Percentiles rank a stretch among this genome's conserved stretches.
Evolutionary conservation across 2,329 filamentous ascomycete species (phyloP).

Genomic region (Botrytis galanthina): DNA sequence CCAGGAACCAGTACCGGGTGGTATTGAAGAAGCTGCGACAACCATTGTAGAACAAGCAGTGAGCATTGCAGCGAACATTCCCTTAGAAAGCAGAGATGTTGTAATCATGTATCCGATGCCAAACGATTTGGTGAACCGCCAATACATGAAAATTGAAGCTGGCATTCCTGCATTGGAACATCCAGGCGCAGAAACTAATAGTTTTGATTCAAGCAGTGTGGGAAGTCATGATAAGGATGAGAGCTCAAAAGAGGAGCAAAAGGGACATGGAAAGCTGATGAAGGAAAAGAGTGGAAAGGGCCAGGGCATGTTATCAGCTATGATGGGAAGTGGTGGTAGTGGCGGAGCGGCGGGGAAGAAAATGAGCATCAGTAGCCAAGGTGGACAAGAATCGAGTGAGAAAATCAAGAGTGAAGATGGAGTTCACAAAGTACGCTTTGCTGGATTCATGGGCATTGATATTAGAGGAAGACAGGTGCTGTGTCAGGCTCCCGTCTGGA

Average conservation of each 20-base stretch:
- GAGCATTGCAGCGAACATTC: conserved; percentile 79
- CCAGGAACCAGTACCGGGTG: conserved; percentile 71
- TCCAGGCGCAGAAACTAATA: conserved; percentile 32
- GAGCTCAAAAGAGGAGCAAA: conserved; percentile 33
- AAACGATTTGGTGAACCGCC: conserved; percentile 64
- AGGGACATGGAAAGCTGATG: conserved; percentile 31
- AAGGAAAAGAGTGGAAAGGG: conserved; percentile 36
- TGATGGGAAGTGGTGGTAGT: conserved; percentile 31
- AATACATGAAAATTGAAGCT: conserved; percentile 81
- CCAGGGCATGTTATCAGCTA: conserved; percentile 41
- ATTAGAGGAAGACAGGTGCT: conserved; percentile 74
- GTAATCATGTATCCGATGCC: conserved; percentile 82
- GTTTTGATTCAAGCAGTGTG: conserved; percentile 35
- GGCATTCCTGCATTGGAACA: conserved; percentile 60
- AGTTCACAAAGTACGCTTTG: conserved; percentile 62
- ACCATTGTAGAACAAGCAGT: conserved; percentile 94
- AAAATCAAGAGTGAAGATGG: conserved; percentile 37
- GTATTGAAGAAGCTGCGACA: conserved; percentile 81
- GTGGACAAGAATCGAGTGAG: conserved; percentile 25
- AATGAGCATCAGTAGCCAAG: conserved; percentile 32
- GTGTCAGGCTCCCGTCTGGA: conserved; percentile 73
- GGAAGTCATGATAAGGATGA: conserved; percentile 38
- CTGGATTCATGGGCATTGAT: conserved; percentile 71
- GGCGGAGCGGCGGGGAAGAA: conserved; percentile 29
- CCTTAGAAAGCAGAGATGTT: conserved; percentile 88